Evolutionary conservation across 192 early-diverging fungal species (phyloP).

Genomic region (Chytriomyces confervae): DNA sequence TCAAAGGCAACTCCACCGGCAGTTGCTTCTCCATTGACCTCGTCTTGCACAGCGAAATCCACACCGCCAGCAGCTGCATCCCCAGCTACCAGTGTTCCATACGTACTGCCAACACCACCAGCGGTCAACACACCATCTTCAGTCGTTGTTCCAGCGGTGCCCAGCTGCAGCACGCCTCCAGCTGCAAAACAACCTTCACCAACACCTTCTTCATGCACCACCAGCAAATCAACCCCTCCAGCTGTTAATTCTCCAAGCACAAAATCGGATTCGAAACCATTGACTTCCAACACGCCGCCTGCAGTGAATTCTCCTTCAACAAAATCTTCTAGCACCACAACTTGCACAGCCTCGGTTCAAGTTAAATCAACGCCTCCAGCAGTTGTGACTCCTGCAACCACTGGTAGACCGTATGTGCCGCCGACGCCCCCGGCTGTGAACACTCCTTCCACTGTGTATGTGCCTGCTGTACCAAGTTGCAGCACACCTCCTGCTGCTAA

Average conservation of each 20-base stretch:
- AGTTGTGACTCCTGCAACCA: neutral
- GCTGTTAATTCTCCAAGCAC: neutral
- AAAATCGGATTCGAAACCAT: too few species aligned
- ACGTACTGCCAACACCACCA: constrained; percentile 14
- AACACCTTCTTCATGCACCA: neutral
- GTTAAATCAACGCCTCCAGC: neutral
- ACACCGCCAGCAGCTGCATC: too few species aligned
- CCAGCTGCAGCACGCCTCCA: constrained; percentile 7
- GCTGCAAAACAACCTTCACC: neutral
- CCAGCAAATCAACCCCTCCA: neutral
- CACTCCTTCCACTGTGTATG: neutral
- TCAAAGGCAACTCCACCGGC: neutral
- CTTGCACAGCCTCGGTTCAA: too few species aligned
- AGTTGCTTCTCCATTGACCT: neutral
- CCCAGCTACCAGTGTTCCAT: neutral
- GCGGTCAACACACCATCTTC: neutral
- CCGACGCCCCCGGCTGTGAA: constrained; percentile 15
- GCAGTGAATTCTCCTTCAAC: neutral
- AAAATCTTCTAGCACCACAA: neutral
- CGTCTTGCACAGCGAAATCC: too few species aligned
- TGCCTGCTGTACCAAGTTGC: constrained; percentile 14
- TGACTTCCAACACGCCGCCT: neutral
- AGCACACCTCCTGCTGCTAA: neutral
- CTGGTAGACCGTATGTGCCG: constrained; percentile 1
- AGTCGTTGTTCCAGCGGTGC: constrained; percentile 1